These are phyloP conservation scores for Sporothrix brasiliensis DNA, from an alignment of 2,329 filamentous ascomycete species.

Conservation along the genomic window DNA sequence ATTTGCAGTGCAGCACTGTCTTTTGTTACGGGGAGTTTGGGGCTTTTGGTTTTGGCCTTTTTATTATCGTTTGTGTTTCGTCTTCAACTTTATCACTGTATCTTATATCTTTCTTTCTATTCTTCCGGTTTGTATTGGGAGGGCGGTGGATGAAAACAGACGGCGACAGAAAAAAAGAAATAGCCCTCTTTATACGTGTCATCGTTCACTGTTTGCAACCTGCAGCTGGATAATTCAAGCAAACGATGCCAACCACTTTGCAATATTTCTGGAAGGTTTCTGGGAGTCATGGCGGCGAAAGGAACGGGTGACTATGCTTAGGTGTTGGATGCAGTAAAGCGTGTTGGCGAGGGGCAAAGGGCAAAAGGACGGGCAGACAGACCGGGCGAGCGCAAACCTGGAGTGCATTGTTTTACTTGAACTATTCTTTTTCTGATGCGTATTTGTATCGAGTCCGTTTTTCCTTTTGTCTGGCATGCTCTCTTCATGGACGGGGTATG, in stretches of 20 bases:
- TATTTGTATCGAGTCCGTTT: not conserved
- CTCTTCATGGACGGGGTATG: no score
- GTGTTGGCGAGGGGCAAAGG: not conserved
- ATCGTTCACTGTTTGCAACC: not conserved
- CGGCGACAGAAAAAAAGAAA: not conserved
- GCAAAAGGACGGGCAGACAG: not conserved
- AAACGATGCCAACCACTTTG: not conserved
- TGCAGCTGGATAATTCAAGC: slow-evolving; percentile 14
- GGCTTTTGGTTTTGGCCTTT: not conserved
- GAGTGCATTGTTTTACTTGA: not conserved
- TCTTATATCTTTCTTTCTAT: not conserved
- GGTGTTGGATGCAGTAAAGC: not conserved
- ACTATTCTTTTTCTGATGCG: not conserved
- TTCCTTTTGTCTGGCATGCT: not conserved
- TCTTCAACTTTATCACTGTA: not conserved
- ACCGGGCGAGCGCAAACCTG: slow-evolving; percentile 4
- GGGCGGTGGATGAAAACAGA: not conserved
- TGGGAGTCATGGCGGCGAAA: not conserved
- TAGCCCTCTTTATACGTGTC: not conserved
- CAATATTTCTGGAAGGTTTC: not conserved
- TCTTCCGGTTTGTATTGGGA: slow-evolving; percentile 3
- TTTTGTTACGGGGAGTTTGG: slow-evolving; percentile 6
- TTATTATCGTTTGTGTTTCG: not conserved
- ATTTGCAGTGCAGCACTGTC: not conserved
- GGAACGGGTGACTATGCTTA: not conserved